A percentile compares a stretch with the other conserved stretches of the same genome.
These are phyloP conservation scores for Solanum phureja DNA, from an alignment of 257 asterid species.

Conservation along the genomic window DNA sequence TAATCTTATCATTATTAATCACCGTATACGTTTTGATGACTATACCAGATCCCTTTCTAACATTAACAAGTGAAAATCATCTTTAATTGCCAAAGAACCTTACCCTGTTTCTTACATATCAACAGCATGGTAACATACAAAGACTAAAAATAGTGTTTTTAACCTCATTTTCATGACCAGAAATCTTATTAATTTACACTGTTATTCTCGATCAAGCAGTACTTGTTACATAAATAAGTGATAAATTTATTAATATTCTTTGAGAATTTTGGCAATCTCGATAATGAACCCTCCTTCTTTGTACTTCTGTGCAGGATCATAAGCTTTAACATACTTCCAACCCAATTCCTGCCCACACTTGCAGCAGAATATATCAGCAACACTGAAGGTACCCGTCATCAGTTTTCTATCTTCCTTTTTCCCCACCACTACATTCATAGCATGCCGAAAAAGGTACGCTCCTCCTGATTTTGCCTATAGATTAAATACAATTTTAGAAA, in stretches of 20 bases:
- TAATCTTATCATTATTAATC: not conserved
- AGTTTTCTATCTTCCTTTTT: slow-evolving; percentile 15
- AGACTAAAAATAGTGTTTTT: not conserved
- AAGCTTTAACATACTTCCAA: slow-evolving; percentile 26
- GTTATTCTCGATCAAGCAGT: not conserved
- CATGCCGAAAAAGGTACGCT: slow-evolving; percentile 20
- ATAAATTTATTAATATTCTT: slow-evolving; percentile 9
- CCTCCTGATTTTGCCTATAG: slow-evolving; percentile 18
- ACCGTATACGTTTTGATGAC: not conserved
- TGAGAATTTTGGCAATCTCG: slow-evolving; percentile 22
- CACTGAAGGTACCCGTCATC: slow-evolving; percentile 5
- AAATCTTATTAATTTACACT: not conserved
- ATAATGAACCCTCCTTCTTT: slow-evolving; percentile 22
- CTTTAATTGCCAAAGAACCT: not conserved
- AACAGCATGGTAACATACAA: not conserved
- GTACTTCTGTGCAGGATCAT: slow-evolving; percentile 9
- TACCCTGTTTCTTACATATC: not conserved
- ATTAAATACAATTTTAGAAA: not conserved
- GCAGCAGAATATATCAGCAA: slow-evolving; percentile 14
- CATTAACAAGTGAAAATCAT: not conserved
- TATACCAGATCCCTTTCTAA: not conserved
- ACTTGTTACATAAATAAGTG: not conserved
- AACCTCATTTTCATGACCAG: not conserved
- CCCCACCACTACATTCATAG: slow-evolving; percentile 24
- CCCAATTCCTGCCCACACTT: slow-evolving; percentile 17